Conservation (phyloP, 208 protist species). For the Trypanosoma theileri region DNA sequence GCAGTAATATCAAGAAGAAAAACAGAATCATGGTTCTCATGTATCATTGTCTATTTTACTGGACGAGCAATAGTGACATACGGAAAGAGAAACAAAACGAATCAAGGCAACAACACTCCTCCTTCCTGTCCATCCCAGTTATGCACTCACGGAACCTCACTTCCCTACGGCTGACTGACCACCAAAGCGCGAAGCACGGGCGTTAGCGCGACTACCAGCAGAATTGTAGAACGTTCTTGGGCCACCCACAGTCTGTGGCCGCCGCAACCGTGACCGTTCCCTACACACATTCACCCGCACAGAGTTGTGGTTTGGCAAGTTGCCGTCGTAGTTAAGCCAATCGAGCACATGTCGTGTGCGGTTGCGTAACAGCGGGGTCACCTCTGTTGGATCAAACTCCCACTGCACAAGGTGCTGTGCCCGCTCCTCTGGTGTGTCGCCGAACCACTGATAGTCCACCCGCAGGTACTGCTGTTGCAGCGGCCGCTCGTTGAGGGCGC, state of each 20-base stretch:
- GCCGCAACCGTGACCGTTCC: slow-evolving; percentile 65
- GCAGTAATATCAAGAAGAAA: too few relatives aligned
- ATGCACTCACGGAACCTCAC: slow-evolving; percentile 4
- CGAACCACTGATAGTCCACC: slow-evolving; percentile 92
- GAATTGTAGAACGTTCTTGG: slow-evolving; percentile 85
- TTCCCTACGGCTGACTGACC: slow-evolving; percentile 29
- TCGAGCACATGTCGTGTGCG: slow-evolving; percentile 75
- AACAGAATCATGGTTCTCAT: too few relatives aligned
- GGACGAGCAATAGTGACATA: not conserved
- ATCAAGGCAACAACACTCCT: not conserved
- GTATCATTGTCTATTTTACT: too few relatives aligned
- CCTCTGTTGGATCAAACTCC: slow-evolving; percentile 74
- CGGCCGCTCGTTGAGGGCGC: slow-evolving; percentile 72
- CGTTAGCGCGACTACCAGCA: slow-evolving; percentile 74
- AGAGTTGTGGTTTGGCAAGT: slow-evolving; percentile 75
- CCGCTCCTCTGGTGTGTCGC: slow-evolving; percentile 87
- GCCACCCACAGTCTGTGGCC: slow-evolving; percentile 46
- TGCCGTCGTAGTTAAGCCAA: slow-evolving; percentile 88
- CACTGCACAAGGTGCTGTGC: slow-evolving; percentile 79
- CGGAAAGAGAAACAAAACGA: slow-evolving; percentile 27
- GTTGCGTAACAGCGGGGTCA: slow-evolving; percentile 51
- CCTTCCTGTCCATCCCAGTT: not conserved
- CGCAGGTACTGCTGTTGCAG: slow-evolving; percentile 89
- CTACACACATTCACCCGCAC: slow-evolving; percentile 72
- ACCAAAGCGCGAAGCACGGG: slow-evolving; percentile 67